Percentiles rank a stretch among this genome's conserved stretches.
phyloP scores from a whole-genome alignment of 768 basidiomycete genomes.

The Xerocomellus chrysenteron region DNA sequence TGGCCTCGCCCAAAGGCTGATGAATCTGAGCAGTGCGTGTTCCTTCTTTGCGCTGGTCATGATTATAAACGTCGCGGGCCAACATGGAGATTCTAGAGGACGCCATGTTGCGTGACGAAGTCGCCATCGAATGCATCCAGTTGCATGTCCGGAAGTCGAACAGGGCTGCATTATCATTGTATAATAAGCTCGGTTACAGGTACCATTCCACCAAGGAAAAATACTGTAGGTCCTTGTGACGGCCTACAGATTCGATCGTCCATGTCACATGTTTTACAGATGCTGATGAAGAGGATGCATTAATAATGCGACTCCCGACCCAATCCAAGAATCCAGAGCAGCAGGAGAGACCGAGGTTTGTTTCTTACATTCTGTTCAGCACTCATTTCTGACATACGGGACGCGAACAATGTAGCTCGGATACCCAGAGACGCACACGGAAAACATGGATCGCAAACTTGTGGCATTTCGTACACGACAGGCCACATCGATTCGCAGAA shows the following conservation, averaged over 20 bases:
- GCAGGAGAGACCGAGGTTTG: constrained; percentile 13
- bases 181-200: constrained; percentile 26
- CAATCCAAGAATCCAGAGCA: neutral
- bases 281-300: constrained; percentile 27
- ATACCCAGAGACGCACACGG: neutral
- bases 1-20: constrained; percentile 28
- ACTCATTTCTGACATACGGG: neutral
- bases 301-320: constrained; percentile 21
- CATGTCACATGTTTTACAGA: constrained; percentile 14
- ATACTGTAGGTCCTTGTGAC: constrained; percentile 27
- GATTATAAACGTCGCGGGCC: neutral
- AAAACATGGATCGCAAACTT: constrained; percentile 16
- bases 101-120: constrained; percentile 22
- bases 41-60: neutral
- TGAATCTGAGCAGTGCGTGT: constrained; percentile 27
- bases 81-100: constrained; percentile 17
- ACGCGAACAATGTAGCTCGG: neutral
- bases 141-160: constrained; percentile 32
- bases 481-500: constrained; percentile 1
- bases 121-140: constrained; percentile 21
- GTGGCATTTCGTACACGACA: constrained; percentile 13
- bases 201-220: constrained; percentile 9
- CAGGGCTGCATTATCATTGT: constrained; percentile 22
- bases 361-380: neutral
- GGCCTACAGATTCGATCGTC: neutral